Percentiles rank a stretch among this genome's conserved stretches.
Conservation (phyloP, 352 stramenopile genomes). For the Phytophthora palmivora region DNA sequence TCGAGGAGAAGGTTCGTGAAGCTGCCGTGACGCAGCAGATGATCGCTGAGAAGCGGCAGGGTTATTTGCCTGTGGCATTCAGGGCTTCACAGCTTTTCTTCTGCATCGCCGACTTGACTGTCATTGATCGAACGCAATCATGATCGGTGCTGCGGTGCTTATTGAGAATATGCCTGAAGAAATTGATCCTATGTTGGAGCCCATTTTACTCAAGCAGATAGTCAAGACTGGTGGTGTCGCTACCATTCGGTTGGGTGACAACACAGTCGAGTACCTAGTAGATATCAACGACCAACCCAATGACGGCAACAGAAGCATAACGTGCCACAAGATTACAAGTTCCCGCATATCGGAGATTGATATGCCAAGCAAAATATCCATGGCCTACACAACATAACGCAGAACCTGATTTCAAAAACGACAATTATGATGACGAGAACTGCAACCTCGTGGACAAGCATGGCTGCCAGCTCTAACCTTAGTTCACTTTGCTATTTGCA, state of each 20-base stretch:
- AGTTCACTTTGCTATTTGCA: too few species aligned
- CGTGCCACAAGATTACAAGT: too few species aligned
- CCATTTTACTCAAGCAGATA: slow-evolving; percentile 93
- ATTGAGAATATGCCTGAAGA: slow-evolving; percentile 95
- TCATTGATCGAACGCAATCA: slow-evolving; percentile 95
- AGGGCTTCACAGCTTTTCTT: slow-evolving; percentile 95
- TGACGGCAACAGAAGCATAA: too few species aligned
- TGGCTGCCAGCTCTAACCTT: too few species aligned
- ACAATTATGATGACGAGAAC: too few species aligned
- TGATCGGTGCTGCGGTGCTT: slow-evolving; percentile 93
- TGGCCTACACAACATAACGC: too few species aligned
- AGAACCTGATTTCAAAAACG: too few species aligned
- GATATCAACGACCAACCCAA: too few species aligned
- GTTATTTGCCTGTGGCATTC: slow-evolving; percentile 93
- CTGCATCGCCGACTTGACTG: slow-evolving; percentile 92
- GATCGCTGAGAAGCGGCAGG: slow-evolving; percentile 93
- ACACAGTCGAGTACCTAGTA: slow-evolving; percentile 95
- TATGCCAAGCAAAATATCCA: too few species aligned
- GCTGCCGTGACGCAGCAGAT: slow-evolving; percentile 92
- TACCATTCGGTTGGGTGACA: slow-evolving; percentile 94
- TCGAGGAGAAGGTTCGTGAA: slow-evolving; percentile 94
- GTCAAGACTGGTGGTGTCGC: slow-evolving; percentile 89
- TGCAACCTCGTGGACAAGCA: too few species aligned
- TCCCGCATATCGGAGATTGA: too few species aligned
- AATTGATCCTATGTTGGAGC: slow-evolving; percentile 95